Base-by-base conservation (phyloP, 768 basidiomycete species). In the Dacryopinax spathularia region DNA sequence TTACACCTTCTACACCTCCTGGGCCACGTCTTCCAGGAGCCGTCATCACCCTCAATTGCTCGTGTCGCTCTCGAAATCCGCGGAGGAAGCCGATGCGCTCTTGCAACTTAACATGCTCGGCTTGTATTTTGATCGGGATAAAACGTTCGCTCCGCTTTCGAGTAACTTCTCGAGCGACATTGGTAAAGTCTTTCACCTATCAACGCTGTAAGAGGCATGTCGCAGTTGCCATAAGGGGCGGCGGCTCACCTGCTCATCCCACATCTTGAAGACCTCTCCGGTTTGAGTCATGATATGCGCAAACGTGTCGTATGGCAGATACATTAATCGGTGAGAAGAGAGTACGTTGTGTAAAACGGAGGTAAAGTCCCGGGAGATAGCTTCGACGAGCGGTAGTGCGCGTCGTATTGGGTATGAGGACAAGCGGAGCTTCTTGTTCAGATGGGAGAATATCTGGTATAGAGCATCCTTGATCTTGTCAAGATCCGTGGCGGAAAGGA, bases 351-450 rank as follows among this genome's bases (percentile, higher is more conserved):
- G 80, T 33, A 97, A 84, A 70, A 93, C 90, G 72, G 96, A 91
- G 69, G 95, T 95, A 77, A 99, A 96, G 73, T 99, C 96, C 15
- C 88, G 84, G 6, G 96, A 98, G 72, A 99, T 98, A 36, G 95
- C 96, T 74, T 98, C 95, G 33, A 97, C 93, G 44, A 99, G 87
- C 0, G 95, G 96, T 3, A 98, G 84, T 7, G 93, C 92, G 33
- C 95, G 88, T 1, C 90, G 87, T 68, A 98, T 92, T 0, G 96
- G 96, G 73, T 99, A 98, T 0, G 96, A 95, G 0, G 95, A 95
- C 18, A 97, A 83, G 70, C 87, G 89, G 68, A 99, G 85, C 73
- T 95, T 97, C 75, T 93, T 89, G 73, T 91, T 96, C 72, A 98
- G 82, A 72, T 99, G 96, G 0, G 82, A 82, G 70, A 98, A 97